Conservation (phyloP, 768 basidiomycete genomes). For the Pleurotus djamor region DNA sequence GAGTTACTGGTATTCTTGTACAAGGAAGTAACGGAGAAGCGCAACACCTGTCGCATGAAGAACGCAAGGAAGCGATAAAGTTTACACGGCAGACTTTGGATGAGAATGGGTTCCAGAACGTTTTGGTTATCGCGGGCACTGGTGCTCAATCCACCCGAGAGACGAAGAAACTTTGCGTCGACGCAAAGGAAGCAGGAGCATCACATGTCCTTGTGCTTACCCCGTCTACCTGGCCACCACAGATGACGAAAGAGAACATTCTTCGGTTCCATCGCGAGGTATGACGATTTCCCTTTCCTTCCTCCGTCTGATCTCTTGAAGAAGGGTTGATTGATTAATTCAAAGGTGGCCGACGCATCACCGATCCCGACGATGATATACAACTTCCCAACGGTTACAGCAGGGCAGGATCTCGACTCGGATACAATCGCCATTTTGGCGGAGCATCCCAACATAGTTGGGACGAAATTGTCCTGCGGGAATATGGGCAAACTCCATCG, state of each 20-base stretch:
- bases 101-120: conserved; percentile 63
- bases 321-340: no score
- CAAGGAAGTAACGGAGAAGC: conserved; percentile 80
- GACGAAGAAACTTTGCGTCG: conserved; percentile 63
- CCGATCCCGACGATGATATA: conserved; percentile 79
- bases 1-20: conserved; percentile 69
- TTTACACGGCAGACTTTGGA: conserved; percentile 73
- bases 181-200: conserved; percentile 83
- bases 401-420: conserved; percentile 83
- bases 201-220: conserved; percentile 75
- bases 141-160: conserved; percentile 80
- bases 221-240: conserved; percentile 66
- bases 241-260: conserved; percentile 63
- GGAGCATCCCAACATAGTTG: conserved; percentile 82
- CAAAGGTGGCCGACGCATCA: conserved; percentile 63
- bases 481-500: conserved; percentile 84
- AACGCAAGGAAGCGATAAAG: conserved; percentile 60
- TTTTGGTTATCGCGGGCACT: conserved; percentile 78
- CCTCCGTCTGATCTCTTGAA: neutral
- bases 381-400: conserved; percentile 82
- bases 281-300: conserved; percentile 11
- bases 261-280: conserved; percentile 67
- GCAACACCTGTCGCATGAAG: conserved; percentile 71
- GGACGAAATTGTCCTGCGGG: conserved; percentile 83
- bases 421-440: conserved; percentile 70